phyloP scores from a whole-genome alignment of 495 filamentous ascomycete genomes.

The Penicillium daleae region DNA sequence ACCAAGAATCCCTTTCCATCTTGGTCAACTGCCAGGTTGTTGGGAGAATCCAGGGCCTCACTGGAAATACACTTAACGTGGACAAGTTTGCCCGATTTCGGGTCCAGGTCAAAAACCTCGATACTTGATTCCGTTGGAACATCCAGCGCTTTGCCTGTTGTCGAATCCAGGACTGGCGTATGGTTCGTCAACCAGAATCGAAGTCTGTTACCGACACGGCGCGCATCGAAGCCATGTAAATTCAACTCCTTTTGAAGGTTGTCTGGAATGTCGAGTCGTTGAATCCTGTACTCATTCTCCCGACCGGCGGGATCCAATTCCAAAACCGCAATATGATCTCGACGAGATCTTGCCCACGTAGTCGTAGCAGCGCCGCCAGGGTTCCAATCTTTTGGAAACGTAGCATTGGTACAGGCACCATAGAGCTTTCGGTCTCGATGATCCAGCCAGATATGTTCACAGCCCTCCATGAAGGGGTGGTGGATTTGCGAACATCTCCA shows the following conservation, averaged over 20 bases:
- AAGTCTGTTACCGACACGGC: constrained; percentile 4
- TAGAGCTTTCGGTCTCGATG: constrained; percentile 16
- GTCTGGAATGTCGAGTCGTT: constrained; percentile 2
- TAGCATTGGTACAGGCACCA: constrained; percentile 11
- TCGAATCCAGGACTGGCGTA: constrained; percentile 2
- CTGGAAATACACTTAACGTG: constrained; percentile 15
- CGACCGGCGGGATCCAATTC: constrained; percentile 16
- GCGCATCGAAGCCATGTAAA: constrained; percentile 17
- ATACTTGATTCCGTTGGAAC: constrained; percentile 9
- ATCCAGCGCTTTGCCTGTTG: constrained; percentile 11
- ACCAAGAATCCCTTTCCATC: constrained; percentile 12
- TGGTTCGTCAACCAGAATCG: constrained; percentile 24
- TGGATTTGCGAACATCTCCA: constrained; percentile 7
- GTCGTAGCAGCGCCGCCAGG: constrained; percentile 5
- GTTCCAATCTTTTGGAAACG: constrained; percentile 4
- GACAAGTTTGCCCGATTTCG: neutral
- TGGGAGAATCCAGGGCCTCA: constrained; percentile 13
- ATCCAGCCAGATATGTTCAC: constrained; percentile 23
- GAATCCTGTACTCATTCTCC: constrained; percentile 10
- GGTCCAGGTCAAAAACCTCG: constrained; percentile 19
- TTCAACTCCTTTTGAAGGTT: constrained; percentile 1
- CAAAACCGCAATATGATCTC: constrained; percentile 17
- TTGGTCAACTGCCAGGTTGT: constrained; percentile 13
- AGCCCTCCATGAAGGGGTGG: constrained; percentile 21
- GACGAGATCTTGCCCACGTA: neutral